Evolutionary conservation across 257 asterid species (phyloP).

Genomic region (Capsicum chinense): DNA sequence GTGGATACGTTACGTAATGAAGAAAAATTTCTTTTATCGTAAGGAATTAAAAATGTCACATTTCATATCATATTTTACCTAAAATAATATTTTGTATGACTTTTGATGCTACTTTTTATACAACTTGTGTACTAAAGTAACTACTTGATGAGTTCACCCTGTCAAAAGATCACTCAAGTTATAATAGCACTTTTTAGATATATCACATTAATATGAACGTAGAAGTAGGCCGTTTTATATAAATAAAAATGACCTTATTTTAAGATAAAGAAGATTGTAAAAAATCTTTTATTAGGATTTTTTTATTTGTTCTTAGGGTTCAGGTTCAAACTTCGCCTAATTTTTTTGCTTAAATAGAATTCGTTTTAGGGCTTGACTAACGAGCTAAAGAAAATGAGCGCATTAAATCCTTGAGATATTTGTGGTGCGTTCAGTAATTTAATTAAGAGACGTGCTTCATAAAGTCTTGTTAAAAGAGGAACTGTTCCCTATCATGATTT

Average conservation of each 20-base stretch:
- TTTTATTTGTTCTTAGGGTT: too few species aligned
- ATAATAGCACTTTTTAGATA: background rate
- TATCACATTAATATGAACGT: background rate
- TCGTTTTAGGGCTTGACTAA: background rate
- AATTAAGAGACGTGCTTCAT: background rate
- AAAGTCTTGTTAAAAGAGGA: background rate
- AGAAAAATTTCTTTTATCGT: background rate
- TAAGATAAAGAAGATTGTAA: background rate
- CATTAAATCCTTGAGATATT: conserved; percentile 50
- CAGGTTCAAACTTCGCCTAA: too few species aligned
- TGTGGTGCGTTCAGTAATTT: background rate
- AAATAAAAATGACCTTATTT: background rate
- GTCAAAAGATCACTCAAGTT: background rate
- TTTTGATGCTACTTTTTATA: background rate
- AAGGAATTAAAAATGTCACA: background rate
- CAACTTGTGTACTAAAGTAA: background rate
- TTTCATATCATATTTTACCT: background rate
- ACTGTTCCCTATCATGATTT: background rate
- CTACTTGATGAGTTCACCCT: background rate
- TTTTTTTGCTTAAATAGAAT: too few species aligned
- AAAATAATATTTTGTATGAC: background rate
- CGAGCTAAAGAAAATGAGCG: conserved; percentile 54
- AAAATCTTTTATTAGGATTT: too few species aligned
- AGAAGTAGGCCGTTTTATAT: background rate
- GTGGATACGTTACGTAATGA: background rate